Evolutionary conservation across 306 rosid species (phyloP).

Genomic region (Coriaria nepalensis): DNA sequence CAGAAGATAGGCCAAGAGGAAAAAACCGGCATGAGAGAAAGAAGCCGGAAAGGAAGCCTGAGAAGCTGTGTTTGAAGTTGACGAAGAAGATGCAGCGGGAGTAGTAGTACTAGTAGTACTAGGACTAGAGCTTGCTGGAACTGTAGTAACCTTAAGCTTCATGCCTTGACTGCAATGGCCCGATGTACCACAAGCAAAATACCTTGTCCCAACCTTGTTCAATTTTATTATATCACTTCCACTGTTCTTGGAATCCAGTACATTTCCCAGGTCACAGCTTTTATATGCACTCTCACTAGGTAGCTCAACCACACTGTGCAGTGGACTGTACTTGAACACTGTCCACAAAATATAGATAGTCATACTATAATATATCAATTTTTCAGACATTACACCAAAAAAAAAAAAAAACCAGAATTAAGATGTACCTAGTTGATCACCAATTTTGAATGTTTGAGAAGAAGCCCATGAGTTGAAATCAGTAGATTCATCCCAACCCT

Average conservation of each 20-base stretch:
- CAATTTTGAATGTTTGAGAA: slow-evolving; percentile 57
- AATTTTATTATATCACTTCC: slow-evolving; percentile 43
- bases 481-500: slow-evolving; percentile 80
- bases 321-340: slow-evolving; percentile 72
- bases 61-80: slow-evolving; percentile 20
- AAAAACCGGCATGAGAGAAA: slow-evolving; percentile 1
- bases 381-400: no score
- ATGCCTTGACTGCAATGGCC: slow-evolving; percentile 80
- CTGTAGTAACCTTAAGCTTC: slow-evolving; percentile 52
- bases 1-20: slow-evolving; percentile 7
- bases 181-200: slow-evolving; percentile 65
- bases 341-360: no score
- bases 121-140: slow-evolving; percentile 31
- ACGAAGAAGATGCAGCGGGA: slow-evolving; percentile 7
- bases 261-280: slow-evolving; percentile 45
- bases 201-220: slow-evolving; percentile 43
- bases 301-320: slow-evolving; percentile 57
- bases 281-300: slow-evolving; percentile 48
- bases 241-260: slow-evolving; percentile 36
- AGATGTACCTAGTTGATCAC: slow-evolving; percentile 78
- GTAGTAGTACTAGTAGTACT: slow-evolving; percentile 16
- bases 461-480: slow-evolving; percentile 63
- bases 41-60: slow-evolving; percentile 19
- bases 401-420: no score
- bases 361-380: no score